A percentile compares a stretch with the other conserved stretches of the same genome.
phyloP scores from a whole-genome alignment of 2,329 filamentous ascomycete genomes.

The Hymenoscyphus repandus region DNA sequence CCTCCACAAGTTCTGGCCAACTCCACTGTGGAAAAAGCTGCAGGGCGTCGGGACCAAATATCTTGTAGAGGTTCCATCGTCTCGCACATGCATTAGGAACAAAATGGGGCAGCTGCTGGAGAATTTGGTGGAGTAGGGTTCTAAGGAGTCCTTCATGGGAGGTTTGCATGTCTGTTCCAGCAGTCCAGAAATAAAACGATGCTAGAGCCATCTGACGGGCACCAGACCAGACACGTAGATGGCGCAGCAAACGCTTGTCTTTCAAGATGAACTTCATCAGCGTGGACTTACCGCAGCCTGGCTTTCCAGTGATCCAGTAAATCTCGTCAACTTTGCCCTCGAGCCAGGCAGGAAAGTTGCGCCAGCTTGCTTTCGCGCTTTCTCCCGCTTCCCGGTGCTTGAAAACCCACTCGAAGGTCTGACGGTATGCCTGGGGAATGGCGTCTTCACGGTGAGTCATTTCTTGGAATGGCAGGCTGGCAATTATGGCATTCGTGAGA shows the following conservation, averaged over 20 bases:
- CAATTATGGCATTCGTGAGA: no score
- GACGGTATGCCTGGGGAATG: slow-evolving; percentile 1
- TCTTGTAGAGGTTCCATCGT: neutral
- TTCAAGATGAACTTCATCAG: slow-evolving; percentile 7
- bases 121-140: slow-evolving; percentile 16
- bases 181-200: slow-evolving; percentile 22
- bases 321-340: neutral
- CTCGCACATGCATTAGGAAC: slow-evolving; percentile 5
- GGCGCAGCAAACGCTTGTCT: neutral
- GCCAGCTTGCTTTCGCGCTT: neutral
- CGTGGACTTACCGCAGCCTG: slow-evolving; percentile 2
- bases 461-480: no score
- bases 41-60: neutral
- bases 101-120: slow-evolving; percentile 10
- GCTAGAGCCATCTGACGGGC: neutral
- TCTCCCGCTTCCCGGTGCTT: neutral
- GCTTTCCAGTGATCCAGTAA: slow-evolving; percentile 11
- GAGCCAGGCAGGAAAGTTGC: neutral
- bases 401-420: slow-evolving; percentile 12
- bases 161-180: slow-evolving; percentile 22
- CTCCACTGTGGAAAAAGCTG: no score
- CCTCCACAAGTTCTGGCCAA: neutral
- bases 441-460: neutral
- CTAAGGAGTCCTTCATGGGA: slow-evolving; percentile 21
- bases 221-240: neutral